These are phyloP conservation scores for Chytridium lagenaria DNA, from an alignment of 371 early-diverging fungal species.

Conservation along the genomic window DNA sequence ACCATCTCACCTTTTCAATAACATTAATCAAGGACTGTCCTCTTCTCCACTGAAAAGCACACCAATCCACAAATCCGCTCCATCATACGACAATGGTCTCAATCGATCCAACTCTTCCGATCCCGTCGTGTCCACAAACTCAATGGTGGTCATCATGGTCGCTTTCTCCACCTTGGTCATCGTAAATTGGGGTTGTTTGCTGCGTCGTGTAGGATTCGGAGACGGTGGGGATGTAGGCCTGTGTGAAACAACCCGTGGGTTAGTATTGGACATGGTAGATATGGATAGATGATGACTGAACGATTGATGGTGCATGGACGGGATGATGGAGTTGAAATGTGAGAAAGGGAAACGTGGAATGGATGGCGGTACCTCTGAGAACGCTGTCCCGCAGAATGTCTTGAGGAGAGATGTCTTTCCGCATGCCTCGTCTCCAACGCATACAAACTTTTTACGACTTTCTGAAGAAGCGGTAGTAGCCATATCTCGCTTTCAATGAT, in stretches of 20 bases:
- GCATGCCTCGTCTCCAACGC: conserved; percentile 54
- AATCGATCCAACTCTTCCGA: conserved; percentile 92
- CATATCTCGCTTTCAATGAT: too few relatives aligned
- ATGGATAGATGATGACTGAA: not conserved
- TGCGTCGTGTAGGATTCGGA: not conserved
- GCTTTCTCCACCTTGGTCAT: conserved; percentile 33
- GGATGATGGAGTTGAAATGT: conserved; percentile 9
- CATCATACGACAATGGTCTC: conserved; percentile 93
- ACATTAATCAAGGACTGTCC: conserved; percentile 29
- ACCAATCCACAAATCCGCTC: conserved; percentile 93
- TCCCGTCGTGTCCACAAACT: conserved; percentile 97
- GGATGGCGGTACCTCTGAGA: conserved; percentile 44
- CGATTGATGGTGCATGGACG: not conserved
- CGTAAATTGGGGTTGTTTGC: conserved; percentile 53
- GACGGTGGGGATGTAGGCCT: conserved; percentile 12
- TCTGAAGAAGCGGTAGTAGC: too few relatives aligned
- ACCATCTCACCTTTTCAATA: conserved; percentile 17
- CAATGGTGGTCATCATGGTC: conserved; percentile 65
- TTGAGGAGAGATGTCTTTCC: conserved; percentile 56
- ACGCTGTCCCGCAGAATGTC: conserved; percentile 39
- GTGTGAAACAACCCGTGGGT: not conserved
- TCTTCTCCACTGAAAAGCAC: conserved; percentile 56
- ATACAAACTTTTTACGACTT: conserved; percentile 48
- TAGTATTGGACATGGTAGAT: not conserved
- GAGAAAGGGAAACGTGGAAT: not conserved